Evolutionary conservation across 2,329 filamentous ascomycete genomes (phyloP).

Genomic region (Epichloe typhina): DNA sequence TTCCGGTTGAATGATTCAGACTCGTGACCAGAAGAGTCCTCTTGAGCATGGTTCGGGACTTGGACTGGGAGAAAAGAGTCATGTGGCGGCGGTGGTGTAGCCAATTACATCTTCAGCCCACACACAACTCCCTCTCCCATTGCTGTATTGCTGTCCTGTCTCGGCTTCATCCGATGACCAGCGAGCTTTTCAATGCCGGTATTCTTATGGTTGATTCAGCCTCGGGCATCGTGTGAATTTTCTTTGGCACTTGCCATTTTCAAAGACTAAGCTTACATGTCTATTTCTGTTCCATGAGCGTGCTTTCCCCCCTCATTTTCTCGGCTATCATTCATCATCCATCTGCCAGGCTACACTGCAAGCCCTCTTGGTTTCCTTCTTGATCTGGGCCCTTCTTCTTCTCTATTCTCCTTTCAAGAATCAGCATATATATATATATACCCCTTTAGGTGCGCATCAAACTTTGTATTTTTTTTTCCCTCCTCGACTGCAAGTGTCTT

Average conservation of each 20-base stretch:
- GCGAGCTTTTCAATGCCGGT: neutral
- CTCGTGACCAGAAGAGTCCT: neutral
- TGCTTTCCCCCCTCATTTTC: neutral
- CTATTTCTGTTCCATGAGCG: neutral
- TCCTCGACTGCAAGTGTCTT: neutral
- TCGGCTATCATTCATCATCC: too few relatives aligned
- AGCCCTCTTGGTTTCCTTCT: neutral
- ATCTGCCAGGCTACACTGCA: too few relatives aligned
- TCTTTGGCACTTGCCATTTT: neutral
- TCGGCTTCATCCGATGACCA: too few relatives aligned
- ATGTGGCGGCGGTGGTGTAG: too few relatives aligned
- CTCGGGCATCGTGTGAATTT: neutral
- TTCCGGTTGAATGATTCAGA: too few relatives aligned
- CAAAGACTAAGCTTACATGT: neutral
- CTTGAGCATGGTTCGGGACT: neutral
- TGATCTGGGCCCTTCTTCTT: neutral
- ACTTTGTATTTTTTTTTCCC: neutral
- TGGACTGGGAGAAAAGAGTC: neutral
- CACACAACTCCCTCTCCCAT: too few relatives aligned
- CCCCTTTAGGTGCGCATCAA: neutral
- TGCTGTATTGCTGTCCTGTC: too few relatives aligned
- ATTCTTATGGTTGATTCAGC: neutral
- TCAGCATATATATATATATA: conserved; percentile 1
- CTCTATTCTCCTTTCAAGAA: neutral
- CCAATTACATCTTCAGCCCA: too few relatives aligned